Conservation (phyloP, 441 rosid genomes). For the Melianthus villosus region DNA sequence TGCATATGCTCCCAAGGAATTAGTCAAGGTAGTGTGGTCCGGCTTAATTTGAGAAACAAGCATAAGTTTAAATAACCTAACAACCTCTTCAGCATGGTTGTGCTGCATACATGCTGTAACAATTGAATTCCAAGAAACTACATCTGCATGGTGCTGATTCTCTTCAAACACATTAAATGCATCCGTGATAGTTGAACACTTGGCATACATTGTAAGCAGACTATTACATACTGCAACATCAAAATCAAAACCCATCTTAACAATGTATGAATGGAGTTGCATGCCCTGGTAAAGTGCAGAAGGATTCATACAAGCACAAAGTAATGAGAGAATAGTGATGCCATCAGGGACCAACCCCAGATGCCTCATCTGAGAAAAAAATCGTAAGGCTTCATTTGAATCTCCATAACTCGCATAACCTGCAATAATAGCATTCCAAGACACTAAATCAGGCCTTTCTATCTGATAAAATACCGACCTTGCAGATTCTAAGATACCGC, state of each 20-base stretch:
- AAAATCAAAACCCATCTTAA: slow-evolving; percentile 23
- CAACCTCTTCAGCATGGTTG: slow-evolving; percentile 20
- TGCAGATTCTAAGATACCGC: slow-evolving; percentile 25
- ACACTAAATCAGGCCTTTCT: slow-evolving; percentile 33
- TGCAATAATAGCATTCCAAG: slow-evolving; percentile 40
- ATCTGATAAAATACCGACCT: slow-evolving; percentile 23
- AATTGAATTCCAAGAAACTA: slow-evolving; percentile 40
- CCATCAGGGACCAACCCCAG: slow-evolving; percentile 22
- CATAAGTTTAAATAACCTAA: slow-evolving; percentile 32
- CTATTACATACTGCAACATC: slow-evolving; percentile 30
- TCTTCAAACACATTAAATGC: slow-evolving; percentile 30
- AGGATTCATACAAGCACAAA: slow-evolving; percentile 22
- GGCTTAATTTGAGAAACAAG: slow-evolving; percentile 22
- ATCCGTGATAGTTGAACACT: slow-evolving; percentile 21
- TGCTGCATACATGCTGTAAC: slow-evolving; percentile 35
- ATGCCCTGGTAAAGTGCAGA: slow-evolving; percentile 21
- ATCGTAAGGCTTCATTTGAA: slow-evolving; percentile 18
- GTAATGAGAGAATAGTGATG: slow-evolving; percentile 28
- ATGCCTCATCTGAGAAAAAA: slow-evolving; percentile 23
- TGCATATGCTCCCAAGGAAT: slow-evolving; percentile 23
- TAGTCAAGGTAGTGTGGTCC: slow-evolving; percentile 25
- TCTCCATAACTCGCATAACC: slow-evolving; percentile 27
- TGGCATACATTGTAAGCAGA: slow-evolving; percentile 39
- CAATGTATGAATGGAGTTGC: slow-evolving; percentile 31
- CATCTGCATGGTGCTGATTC: slow-evolving; percentile 19